Base-by-base conservation (phyloP, 2,329 filamentous ascomycete genomes). In the Colletotrichum sp. region DNA sequence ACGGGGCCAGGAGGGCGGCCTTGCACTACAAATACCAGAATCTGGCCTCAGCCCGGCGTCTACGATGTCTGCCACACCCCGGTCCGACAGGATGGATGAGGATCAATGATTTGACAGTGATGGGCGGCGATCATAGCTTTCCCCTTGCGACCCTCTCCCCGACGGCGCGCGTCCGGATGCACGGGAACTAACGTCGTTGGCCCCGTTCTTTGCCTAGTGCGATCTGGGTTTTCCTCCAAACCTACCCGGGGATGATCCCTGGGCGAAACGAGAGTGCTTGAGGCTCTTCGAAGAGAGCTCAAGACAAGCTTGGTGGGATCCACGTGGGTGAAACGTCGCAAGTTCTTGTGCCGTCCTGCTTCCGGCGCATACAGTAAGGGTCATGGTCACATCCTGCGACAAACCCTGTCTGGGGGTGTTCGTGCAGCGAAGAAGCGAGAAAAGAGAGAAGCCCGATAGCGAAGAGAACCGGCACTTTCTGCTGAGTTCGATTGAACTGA, bases 281-380 rank as follows among this genome's bases (percentile, higher is more conserved):
- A 65, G 65, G 59, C 64, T 76, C 71, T 60, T 30, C 28, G 62
- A 49, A 26, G 26, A 62, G 59, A 16, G 44, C 21, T 30, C 57
- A 66, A 59, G 34, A 65, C 26, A 65, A 65, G 74, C 59, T 65
- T 66, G 59, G 34, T 52, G 52, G 34, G 74, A 68, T 74, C 64
- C 70, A 65, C 49, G 59, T n/a, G 28, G 28, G 34, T 76, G 74
- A 76, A 76, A 76, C 74, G 70, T 74, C 74, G 74, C 74, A 74
- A 69, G 74, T 76, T 60, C 59, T 69, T 60, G 44, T 74, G 74
- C 74, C 74, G 74, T 52, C 59, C 65, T 65, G 64, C 70, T 76
- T 76, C 74, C 74, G 74, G 71, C 49, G 71, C 59, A 30, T 59
- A 21, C 74, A 21, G 49, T 64, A 44, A 21, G 32, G 57, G 73